Evolutionary conservation across 2,329 filamentous ascomycete genomes (phyloP), one percentile per base, ranked within the genome.

Genomic region (Huntiella decipiens): DNA sequence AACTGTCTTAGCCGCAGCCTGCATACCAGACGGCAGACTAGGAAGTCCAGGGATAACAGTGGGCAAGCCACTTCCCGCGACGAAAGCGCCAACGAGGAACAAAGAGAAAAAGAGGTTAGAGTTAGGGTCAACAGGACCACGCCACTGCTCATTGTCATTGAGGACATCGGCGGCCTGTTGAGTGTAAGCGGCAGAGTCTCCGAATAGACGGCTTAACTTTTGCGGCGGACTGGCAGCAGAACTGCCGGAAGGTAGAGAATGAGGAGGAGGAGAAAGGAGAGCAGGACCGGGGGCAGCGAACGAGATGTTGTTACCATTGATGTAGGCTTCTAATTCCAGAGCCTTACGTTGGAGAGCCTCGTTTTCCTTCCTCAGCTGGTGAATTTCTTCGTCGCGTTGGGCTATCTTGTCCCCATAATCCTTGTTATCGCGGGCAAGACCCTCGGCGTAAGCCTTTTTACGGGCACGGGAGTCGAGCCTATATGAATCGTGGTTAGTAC

Each of bases 361-460:
- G 61, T 83, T 66, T 57, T 80, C 76, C 39, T 77, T 60, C 54
- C 79, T 77, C 55, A 87, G 68, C 49, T 74, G 70, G 45, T 67
- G 66, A 53, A 93, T 66, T 54, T 84, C 78, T 49, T 91, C 81
- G 58, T 95, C 83, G 57, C 95, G 70, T 46, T 79, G 73, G 53
- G 66, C 73, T 58, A 95, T 82, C 58, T 82, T 66, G 54, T 74
- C 73, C 47, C 79, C 82, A 66, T 77, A 92, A 49, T 82, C 75
- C 69, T 95, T 95, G 72, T 96, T 95, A 67, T 96, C 88, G 61
- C 91, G 82, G 62, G 96, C 91, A 39, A 96, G 75, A 55, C 91
- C 79, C 66, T 96, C 91, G 32, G 91, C 96, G 66, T 96, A 88
- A 65, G 85, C 82, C 74, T 96, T 96, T 73, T 96, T 98, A 56